Conservation (phyloP, 2,329 filamentous ascomycete genomes). For the Phaeophleospora eucalypticola region DNA sequence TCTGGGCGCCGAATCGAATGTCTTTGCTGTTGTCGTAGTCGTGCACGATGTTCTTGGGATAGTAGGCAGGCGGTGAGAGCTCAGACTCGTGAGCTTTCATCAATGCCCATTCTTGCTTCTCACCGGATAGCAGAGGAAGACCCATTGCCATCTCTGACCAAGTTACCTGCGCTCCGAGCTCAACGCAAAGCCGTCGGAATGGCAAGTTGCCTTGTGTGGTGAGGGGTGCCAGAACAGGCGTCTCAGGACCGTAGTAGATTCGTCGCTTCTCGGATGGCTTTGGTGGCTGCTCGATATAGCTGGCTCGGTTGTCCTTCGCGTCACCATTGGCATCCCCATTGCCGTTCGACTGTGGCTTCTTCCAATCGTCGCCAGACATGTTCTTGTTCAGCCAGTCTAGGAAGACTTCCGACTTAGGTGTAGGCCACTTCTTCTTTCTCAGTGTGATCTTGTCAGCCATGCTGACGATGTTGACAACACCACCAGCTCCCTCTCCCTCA, state of each 20-base stretch:
- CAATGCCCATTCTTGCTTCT: constrained; percentile 89
- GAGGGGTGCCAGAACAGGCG: constrained; percentile 85
- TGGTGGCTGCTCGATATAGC: constrained; percentile 80
- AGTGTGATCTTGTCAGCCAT: constrained; percentile 69
- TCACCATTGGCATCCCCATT: constrained; percentile 19
- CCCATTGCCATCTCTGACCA: constrained; percentile 99
- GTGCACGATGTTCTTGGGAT: constrained; percentile 57
- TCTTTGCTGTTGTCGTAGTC: constrained; percentile 80
- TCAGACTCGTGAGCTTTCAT: constrained; percentile 90
- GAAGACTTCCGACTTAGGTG: constrained; percentile 71
- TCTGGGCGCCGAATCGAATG: constrained; percentile 85
- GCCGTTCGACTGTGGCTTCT: constrained; percentile 16
- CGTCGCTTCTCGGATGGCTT: constrained; percentile 88
- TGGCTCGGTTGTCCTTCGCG: constrained; percentile 66
- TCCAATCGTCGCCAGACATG: constrained; percentile 31
- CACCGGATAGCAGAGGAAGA: constrained; percentile 80
- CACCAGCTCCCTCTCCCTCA: constrained; percentile 43
- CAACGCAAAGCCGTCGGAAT: constrained; percentile 83
- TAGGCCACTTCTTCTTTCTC: constrained; percentile 65
- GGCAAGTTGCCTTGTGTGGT: constrained; percentile 96
- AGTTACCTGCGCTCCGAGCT: constrained; percentile 84
- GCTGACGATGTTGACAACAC: constrained; percentile 70
- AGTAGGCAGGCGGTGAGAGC: constrained; percentile 65
- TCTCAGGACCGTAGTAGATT: constrained; percentile 91
- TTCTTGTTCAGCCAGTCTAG: constrained; percentile 72